phyloP scores from a whole-genome alignment of 345 rosid genomes.

The Lepidium africanum region DNA sequence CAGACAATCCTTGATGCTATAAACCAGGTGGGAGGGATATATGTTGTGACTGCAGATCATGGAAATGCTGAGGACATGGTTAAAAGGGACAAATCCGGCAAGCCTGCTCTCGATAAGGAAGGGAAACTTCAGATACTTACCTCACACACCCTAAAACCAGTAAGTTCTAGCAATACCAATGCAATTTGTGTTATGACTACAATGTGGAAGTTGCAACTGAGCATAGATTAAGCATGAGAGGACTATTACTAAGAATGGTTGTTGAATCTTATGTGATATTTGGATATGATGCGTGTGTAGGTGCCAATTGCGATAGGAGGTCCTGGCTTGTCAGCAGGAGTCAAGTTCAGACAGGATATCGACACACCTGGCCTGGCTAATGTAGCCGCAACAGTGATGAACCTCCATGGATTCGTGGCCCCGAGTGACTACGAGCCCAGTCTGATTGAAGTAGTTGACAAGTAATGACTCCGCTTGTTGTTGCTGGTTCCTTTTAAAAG shows the following conservation, averaged over 20 bases:
- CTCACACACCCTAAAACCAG: slow-evolving; percentile 91
- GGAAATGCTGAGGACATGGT: slow-evolving; percentile 99
- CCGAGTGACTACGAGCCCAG: slow-evolving; percentile 84
- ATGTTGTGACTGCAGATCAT: slow-evolving; percentile 90
- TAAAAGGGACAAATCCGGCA: slow-evolving; percentile 82
- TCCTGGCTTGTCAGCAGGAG: slow-evolving; percentile 66
- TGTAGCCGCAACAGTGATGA: slow-evolving; percentile 94
- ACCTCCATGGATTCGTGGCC: slow-evolving; percentile 88
- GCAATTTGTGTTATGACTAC: not conserved
- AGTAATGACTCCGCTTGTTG: slow-evolving; percentile 17
- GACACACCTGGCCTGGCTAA: slow-evolving; percentile 79
- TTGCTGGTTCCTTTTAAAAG: not conserved
- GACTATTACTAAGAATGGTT: not conserved
- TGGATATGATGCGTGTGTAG: slow-evolving; percentile 28
- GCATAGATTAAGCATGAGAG: not conserved
- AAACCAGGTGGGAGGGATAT: slow-evolving; percentile 83
- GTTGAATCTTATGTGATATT: not conserved
- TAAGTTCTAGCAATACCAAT: slow-evolving; percentile 31
- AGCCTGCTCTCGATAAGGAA: slow-evolving; percentile 59
- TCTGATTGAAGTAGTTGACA: slow-evolving; percentile 69
- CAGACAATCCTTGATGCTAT: slow-evolving; percentile 87
- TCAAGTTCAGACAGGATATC: slow-evolving; percentile 63
- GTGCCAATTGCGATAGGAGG: slow-evolving; percentile 98
- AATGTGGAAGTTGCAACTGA: not conserved
- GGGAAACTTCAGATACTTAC: slow-evolving; percentile 92